A percentile compares a stretch with the other conserved stretches of the same genome.
Conservation (phyloP, 176 grass and related monocot species). For the Cenchrus americanus region DNA sequence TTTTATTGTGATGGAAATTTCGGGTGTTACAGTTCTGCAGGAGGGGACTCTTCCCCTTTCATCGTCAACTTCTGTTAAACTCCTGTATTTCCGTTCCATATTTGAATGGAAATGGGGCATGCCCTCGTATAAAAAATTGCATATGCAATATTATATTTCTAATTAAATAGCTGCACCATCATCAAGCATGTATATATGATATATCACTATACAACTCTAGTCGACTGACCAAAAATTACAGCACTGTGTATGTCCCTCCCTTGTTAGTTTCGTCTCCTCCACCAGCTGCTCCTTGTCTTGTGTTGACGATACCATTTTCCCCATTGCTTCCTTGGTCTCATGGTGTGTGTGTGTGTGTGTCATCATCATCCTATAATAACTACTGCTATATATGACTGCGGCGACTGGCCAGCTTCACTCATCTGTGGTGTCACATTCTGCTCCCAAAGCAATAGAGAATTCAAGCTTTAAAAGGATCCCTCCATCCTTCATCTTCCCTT, state of each 20-base stretch:
- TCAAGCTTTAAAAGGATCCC: conserved; percentile 65
- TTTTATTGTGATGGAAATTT: no score
- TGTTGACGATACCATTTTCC: not conserved
- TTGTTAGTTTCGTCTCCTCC: conserved; percentile 10
- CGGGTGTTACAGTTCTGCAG: no score
- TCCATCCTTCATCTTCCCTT: conserved; percentile 79
- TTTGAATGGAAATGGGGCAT: no score
- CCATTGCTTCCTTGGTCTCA: not conserved
- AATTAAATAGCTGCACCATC: conserved; percentile 43
- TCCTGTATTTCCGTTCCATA: no score
- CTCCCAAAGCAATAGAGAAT: not conserved
- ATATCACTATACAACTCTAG: conserved; percentile 45
- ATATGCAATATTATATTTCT: not conserved
- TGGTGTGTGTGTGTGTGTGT: not conserved
- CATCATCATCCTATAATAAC: conserved; percentile 9
- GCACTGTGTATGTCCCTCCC: not conserved
- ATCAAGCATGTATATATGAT: not conserved
- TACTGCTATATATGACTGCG: not conserved
- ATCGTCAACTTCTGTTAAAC: no score
- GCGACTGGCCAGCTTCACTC: not conserved
- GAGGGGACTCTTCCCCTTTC: no score
- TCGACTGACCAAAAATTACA: conserved; percentile 37
- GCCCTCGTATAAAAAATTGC: no score
- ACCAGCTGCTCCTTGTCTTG: not conserved
- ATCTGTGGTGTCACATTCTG: not conserved